phyloP scores from a whole-genome alignment of 2,329 filamentous ascomycete genomes.

The Rhynchosporium secalis region DNA sequence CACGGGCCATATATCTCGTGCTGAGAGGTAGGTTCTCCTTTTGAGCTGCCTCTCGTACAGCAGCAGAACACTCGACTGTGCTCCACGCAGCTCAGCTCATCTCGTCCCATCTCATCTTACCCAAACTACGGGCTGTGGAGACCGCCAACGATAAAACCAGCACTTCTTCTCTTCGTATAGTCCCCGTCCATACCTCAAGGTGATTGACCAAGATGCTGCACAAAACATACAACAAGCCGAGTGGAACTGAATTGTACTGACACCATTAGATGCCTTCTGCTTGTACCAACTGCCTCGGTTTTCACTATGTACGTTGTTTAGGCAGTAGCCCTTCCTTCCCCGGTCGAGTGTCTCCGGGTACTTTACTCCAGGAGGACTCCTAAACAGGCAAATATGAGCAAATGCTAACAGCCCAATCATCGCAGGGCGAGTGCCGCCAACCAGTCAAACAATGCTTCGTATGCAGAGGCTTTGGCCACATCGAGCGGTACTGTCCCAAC shows the following conservation, averaged over 20 bases:
- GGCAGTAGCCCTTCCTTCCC: too few relatives aligned
- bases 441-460: conserved; percentile 24
- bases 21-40: too few relatives aligned
- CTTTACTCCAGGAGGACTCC: too few relatives aligned
- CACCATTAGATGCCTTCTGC: conserved; percentile 23
- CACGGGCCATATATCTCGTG: too few relatives aligned
- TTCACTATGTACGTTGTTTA: conserved; percentile 23
- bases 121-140: too few relatives aligned
- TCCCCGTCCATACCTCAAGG: neutral
- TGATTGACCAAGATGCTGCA: neutral
- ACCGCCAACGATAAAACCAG: neutral
- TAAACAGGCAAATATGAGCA: too few relatives aligned
- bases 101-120: neutral
- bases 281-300: conserved; percentile 30
- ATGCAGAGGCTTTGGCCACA: conserved; percentile 28
- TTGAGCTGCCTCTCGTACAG: neutral
- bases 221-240: neutral
- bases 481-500: conserved; percentile 31
- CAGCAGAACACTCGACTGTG: neutral
- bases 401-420: too few relatives aligned
- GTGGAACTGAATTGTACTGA: neutral
- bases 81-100: neutral
- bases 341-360: too few relatives aligned
- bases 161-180: neutral
- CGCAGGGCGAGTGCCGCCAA: conserved; percentile 22